phyloP scores from a whole-genome alignment of 441 rosid species.

The Adansonia gregorii region DNA sequence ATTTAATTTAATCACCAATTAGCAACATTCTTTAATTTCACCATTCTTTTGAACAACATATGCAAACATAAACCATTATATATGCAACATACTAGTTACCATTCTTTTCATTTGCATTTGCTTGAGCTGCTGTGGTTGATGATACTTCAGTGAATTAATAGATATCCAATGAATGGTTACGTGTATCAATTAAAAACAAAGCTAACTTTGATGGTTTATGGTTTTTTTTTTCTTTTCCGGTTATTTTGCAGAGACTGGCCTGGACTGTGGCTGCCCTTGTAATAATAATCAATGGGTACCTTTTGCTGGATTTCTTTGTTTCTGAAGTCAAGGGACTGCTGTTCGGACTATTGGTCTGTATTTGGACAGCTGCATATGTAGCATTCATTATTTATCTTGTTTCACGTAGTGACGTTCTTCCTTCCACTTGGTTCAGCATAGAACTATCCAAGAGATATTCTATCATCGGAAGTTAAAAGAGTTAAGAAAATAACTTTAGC shows the following conservation, averaged over 20 bases:
- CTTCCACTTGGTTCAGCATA: constrained; percentile 54
- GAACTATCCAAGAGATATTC: constrained; percentile 54
- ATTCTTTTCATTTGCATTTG: background rate
- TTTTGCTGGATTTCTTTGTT: constrained; percentile 77
- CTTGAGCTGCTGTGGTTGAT: constrained; percentile 1
- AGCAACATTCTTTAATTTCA: background rate
- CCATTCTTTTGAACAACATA: background rate
- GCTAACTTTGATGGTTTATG: background rate
- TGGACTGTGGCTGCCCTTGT: constrained; percentile 93
- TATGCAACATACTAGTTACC: background rate
- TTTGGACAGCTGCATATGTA: constrained; percentile 63
- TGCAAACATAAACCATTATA: background rate
- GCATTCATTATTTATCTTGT: constrained; percentile 78
- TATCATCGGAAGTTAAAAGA: constrained; percentile 29
- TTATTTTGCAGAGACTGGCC: constrained; percentile 62
- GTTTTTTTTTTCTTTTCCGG: background rate
- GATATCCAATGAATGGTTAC: background rate
- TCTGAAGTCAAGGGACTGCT: constrained; percentile 72
- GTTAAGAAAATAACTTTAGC: background rate
- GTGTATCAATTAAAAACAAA: background rate
- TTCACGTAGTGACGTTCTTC: constrained; percentile 44
- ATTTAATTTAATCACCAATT: background rate
- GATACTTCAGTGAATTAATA: background rate
- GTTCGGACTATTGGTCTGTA: constrained; percentile 55
- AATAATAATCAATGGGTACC: constrained; percentile 82